Evolutionary conservation across 2,329 filamentous ascomycete species (phyloP).

Genomic region (Chaetomiaceae sp.): DNA sequence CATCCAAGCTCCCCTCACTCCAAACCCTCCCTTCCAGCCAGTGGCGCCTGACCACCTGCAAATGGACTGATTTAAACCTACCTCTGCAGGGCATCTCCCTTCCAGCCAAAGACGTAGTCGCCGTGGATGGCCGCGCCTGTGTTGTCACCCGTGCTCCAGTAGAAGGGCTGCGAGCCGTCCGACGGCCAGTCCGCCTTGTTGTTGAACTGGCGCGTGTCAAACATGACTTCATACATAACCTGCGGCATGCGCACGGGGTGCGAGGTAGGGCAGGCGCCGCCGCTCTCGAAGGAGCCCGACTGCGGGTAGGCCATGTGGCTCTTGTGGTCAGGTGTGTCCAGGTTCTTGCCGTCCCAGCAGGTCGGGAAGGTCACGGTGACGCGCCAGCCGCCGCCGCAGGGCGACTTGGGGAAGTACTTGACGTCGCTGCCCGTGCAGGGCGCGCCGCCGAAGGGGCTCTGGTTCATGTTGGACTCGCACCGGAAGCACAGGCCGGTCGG

Average conservation of each 20-base stretch:
- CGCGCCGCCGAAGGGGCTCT: conserved; percentile 20
- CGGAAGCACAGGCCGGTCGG: conserved; percentile 20
- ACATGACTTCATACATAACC: conserved; percentile 25
- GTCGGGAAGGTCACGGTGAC: conserved; percentile 38
- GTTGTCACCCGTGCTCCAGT: conserved; percentile 30
- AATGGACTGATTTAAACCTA: too few relatives aligned
- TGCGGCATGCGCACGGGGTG: conserved; percentile 23
- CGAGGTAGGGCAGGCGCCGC: conserved; percentile 19
- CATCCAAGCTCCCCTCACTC: too few relatives aligned
- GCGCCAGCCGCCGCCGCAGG: conserved; percentile 38
- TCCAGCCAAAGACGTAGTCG: conserved; percentile 36
- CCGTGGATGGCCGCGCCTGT: conserved; percentile 36
- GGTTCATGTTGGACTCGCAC: conserved; percentile 19
- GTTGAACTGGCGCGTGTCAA: conserved; percentile 29
- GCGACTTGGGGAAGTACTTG: conserved; percentile 33
- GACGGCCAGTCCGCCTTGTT: conserved; percentile 14
- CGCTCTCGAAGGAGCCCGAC: conserved; percentile 25
- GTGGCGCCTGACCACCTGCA: too few relatives aligned
- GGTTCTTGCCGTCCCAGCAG: conserved; percentile 50
- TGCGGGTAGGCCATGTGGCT: conserved; percentile 41
- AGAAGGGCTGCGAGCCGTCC: conserved; percentile 28
- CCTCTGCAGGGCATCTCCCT: conserved; percentile 31
- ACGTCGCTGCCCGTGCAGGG: conserved; percentile 24
- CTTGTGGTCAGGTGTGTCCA: conserved; percentile 41
- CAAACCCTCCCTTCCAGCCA: too few relatives aligned